Evolutionary conservation across 495 filamentous ascomycete species (phyloP), one percentile per base, ranked within the genome.

Genomic region (Alectoria sarmentosa): DNA sequence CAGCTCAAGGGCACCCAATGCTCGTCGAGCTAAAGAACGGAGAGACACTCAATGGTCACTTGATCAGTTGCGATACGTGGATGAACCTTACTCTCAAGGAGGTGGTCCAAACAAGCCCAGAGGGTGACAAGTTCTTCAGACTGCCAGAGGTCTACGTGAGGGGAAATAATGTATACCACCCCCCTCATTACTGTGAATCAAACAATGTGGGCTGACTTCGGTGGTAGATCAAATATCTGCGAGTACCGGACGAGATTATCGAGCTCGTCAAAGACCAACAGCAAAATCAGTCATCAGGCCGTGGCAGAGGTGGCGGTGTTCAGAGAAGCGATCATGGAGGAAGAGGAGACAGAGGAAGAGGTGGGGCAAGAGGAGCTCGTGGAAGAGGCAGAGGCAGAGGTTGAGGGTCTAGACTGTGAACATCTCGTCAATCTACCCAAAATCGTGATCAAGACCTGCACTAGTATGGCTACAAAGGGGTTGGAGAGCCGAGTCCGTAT

Each of bases 21-120:
- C 90, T 98, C 61, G 94, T 98, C 52, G 94, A 98, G 82, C 90
- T 98, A 67, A 98, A 98, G 82, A 96, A 93, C 70, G 95, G 94
- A 76, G 95, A 98, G 75, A 98, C 93, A 0, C 81, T 98, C 58
- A 98, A 98, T 77, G 94, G 94, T 68, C 91, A 96, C 73, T 81
- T 98, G 62, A 87, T 96, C 74, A 92, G 86, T 73, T 98, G 91
- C 82, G 94, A 98, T 76, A 98, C 91, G 44, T 98, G 92, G 91
- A 98, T 98, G 94, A 98, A 98, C 76, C 76, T 98, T 58, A 97
- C 93, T 26, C 77, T 98, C 73, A 92, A 92, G 73, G 94, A 97
- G 71, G 95, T 98, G 13, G 90, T 98, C n/a, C 92, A 97, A 77
- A 98, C 94, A 10, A 95, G 89, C 70, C 85, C 92, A 34, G 95